Evolutionary conservation across 345 rosid genomes (phyloP).

Genomic region (Murraya koenigii): DNA sequence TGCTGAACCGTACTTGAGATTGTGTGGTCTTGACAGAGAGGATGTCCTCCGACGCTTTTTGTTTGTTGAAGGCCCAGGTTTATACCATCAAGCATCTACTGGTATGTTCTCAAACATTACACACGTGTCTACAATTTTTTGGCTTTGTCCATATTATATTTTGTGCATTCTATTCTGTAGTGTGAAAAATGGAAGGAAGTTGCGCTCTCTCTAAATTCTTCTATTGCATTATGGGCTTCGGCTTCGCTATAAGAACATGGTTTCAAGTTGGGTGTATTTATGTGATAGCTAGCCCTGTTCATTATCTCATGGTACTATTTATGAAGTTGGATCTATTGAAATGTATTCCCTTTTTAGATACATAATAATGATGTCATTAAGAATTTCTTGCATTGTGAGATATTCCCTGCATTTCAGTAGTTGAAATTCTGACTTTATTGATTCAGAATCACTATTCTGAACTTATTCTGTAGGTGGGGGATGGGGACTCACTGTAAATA

Average conservation of each 20-base stretch:
- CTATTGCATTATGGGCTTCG: not conserved
- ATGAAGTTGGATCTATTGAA: not conserved
- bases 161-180: not conserved
- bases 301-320: not conserved
- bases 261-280: not conserved
- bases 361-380: not conserved
- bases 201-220: not conserved
- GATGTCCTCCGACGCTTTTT: slow-evolving; percentile 76
- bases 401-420: not conserved
- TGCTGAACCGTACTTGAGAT: slow-evolving; percentile 77
- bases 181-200: not conserved
- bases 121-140: not conserved
- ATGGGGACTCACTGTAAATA: not conserved
- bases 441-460: not conserved
- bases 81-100: slow-evolving; percentile 77
- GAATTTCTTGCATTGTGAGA: not conserved
- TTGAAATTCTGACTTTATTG: not conserved
- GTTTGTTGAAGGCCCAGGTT: slow-evolving; percentile 80
- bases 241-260: not conserved
- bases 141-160: not conserved
- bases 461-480: not conserved
- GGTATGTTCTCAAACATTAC: slow-evolving; percentile 40
- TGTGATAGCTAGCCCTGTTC: not conserved
- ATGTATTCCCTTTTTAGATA: not conserved
- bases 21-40: slow-evolving; percentile 69